Base-by-base conservation (phyloP, 2,329 filamentous ascomycete genomes). In the Fusarium fracticaudum region DNA sequence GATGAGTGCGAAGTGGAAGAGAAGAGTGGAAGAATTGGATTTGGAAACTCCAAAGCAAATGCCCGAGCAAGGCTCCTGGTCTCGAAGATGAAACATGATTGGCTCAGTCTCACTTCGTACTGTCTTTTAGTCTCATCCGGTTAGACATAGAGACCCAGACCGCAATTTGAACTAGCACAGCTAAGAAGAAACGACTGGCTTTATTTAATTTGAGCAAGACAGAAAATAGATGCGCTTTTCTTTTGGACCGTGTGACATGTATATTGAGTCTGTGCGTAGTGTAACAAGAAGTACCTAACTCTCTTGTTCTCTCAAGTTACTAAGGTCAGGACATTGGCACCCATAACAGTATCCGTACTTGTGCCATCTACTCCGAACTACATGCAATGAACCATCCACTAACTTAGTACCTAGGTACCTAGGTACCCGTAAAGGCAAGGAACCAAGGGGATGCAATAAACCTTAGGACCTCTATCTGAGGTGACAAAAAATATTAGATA, bases 71-170 rank as follows among this genome's bases (percentile, higher is more conserved):
- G 65, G 18, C 43, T 67, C 70, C 70, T 45, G 48, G 70, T 51
- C 40, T 53, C 43, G 5, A 58, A 51, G 24, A 35, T 37, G 29
- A 10, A 41, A 33, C 33, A 47, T 74, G 64, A 78, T 77, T 78
- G 84, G 73, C 64, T 37, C 41, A 41, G 51, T n/a, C 37, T 55
- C 50, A 44, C 41, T 69, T 72, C 72, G 57, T 73, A 66, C 72
- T 75, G 69, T 74, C 54, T 71, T 68, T 74, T 68, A 66, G 71
- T 60, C 54, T n/a, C 31, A 18, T 72, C 71, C 72, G 72, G 72
- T 47, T 20, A 50, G 55, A 26, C 72, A 69, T 40, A 65, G 22
- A 58, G 47, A 14, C 35, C 45, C 60, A 62, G 57, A 58, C 60
- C 68, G 72, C 61, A 74, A 15, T 57, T 48, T 33, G 41, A 37